phyloP scores from a whole-genome alignment of 2,329 filamentous ascomycete species.

The Penicillium capsulatum region DNA sequence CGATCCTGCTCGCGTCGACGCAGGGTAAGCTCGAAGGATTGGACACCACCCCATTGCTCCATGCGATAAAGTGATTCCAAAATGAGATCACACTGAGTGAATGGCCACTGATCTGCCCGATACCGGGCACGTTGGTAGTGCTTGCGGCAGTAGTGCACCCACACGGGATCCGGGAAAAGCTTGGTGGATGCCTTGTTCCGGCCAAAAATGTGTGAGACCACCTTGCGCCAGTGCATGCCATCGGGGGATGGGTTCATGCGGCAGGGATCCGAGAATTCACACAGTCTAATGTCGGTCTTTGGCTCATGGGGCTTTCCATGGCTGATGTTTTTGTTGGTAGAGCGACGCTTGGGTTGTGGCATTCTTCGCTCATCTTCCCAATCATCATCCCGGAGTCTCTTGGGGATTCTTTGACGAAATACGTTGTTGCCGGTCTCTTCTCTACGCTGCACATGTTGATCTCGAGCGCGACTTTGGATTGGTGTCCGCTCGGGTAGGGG shows the following conservation, averaged over 20 bases:
- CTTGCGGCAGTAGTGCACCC: slow-evolving; percentile 75
- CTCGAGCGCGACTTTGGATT: too few relatives aligned
- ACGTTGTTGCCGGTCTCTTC: too few relatives aligned
- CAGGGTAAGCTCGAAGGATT: slow-evolving; percentile 54
- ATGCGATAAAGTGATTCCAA: slow-evolving; percentile 60
- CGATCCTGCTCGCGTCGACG: slow-evolving; percentile 26
- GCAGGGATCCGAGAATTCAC: slow-evolving; percentile 16
- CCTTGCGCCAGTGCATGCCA: slow-evolving; percentile 60
- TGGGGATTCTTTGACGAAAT: too few relatives aligned
- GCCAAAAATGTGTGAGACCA: slow-evolving; percentile 76
- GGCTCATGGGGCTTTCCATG: neutral
- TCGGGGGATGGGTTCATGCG: slow-evolving; percentile 20
- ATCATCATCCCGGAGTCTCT: too few relatives aligned
- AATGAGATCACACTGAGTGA: slow-evolving; percentile 61
- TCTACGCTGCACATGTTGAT: too few relatives aligned
- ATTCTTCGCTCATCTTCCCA: too few relatives aligned
- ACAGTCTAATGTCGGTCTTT: neutral
- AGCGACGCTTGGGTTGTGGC: too few relatives aligned
- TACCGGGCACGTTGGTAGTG: slow-evolving; percentile 76
- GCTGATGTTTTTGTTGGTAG: neutral
- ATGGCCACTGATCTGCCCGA: slow-evolving; percentile 56
- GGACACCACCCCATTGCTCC: slow-evolving; percentile 58
- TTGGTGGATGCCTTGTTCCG: slow-evolving; percentile 76
- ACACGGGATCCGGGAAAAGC: slow-evolving; percentile 63
- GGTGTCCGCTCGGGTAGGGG: too few relatives aligned